Percentiles rank a stretch among this genome's conserved stretches.
Evolutionary conservation across 148 eudicot genomes (phyloP).

Genomic region (Spergularia marina): DNA sequence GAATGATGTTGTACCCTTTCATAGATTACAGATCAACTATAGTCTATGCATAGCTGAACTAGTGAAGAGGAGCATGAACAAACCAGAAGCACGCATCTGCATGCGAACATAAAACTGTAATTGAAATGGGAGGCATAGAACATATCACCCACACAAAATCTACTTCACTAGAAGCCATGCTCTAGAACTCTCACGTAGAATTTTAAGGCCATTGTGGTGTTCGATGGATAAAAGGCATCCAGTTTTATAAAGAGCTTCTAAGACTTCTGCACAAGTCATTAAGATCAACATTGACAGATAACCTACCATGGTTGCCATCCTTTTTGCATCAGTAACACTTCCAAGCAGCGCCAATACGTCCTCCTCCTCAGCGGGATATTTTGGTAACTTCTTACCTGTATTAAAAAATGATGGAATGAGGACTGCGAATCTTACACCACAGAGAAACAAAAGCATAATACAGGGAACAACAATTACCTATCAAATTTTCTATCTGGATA

Average conservation of each 20-base stretch:
- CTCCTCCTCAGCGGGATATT: constrained; percentile 63
- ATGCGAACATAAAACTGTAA: too few species aligned
- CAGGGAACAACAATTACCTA: constrained; percentile 41
- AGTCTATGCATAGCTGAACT: too few species aligned
- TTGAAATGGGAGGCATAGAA: too few species aligned
- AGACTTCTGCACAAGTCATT: background rate
- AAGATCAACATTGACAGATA: background rate
- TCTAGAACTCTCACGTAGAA: background rate
- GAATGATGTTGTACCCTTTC: too few species aligned
- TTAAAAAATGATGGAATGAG: constrained; percentile 1
- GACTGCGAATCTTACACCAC: background rate
- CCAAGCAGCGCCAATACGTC: constrained; percentile 64
- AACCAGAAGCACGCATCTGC: too few species aligned
- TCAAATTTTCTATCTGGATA: constrained; percentile 75
- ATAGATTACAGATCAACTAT: too few species aligned
- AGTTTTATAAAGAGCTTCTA: background rate
- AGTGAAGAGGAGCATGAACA: too few species aligned
- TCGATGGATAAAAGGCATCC: background rate
- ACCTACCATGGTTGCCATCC: constrained; percentile 65
- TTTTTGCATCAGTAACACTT: constrained; percentile 71
- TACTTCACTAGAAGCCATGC: too few species aligned
- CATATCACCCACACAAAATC: too few species aligned
- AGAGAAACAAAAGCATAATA: background rate
- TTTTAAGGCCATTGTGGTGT: background rate
- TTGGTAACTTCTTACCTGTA: constrained; percentile 66